Base-by-base conservation (phyloP, 2,329 filamentous ascomycete genomes). In the Fusarium dimerum region DNA sequence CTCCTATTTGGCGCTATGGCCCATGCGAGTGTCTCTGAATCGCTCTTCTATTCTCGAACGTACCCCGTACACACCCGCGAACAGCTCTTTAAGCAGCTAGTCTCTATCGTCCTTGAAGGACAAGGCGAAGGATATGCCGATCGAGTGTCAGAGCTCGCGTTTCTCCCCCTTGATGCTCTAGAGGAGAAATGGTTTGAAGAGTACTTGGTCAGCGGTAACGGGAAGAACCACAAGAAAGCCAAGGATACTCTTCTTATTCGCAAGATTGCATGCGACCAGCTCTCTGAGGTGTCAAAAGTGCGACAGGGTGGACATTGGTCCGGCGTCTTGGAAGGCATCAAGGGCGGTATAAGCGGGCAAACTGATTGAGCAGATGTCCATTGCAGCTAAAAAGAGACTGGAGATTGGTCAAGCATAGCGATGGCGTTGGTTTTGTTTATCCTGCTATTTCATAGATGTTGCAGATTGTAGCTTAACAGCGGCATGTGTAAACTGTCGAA, bases 101-200 rank as follows among this genome's bases (percentile, higher is more conserved):
- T 93, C 5, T 70, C 77, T 9, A 77, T 78, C 2, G 83, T 87
- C 2, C 74, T 89, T 5, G 75, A 75, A 6, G 70, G 69, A 6
- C 60, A 67, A 12, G 64, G 57, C 5, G 70, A 76, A 13, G 72
- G 74, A 5, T 69, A 71, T 3, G 81, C 83, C 3, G 75, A 79
- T 15, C 81, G 82, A 16, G 84, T 85, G 0, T 80, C 84, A 43
- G 88, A 93, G 68, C 76, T 95, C 0, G 80, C 90, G 9, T 86
- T 87, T 55, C 71, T 93, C 55, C 88, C 90, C 0, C 81, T 95
- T n/a, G 84, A 84, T 51, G 68, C 76, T 2, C 75, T 82, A 16
- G 91, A 96, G 66, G 89, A 92, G 66, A 67, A 67, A 5, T 93
- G 89, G 87, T 84, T 95, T 56, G 84, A 87, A 59, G 82, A 87